These are phyloP conservation scores for Trichoderma atroviride DNA, from an alignment of 2,329 filamentous ascomycete genomes.

Conservation along the genomic window DNA sequence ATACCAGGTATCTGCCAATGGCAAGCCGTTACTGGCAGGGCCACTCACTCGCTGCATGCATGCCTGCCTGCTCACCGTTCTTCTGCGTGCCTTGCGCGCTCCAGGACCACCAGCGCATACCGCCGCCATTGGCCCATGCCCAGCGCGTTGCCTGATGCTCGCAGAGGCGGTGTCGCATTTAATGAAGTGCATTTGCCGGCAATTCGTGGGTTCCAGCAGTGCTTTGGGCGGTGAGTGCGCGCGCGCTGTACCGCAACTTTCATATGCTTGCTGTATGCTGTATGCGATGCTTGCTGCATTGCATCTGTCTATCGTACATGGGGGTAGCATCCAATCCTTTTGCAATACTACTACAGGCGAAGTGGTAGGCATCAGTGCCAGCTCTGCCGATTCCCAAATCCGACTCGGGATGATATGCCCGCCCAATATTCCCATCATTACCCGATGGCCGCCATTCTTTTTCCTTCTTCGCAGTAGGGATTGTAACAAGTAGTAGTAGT, in stretches of 20 bases:
- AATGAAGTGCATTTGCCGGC: constrained; percentile 18
- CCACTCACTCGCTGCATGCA: not conserved
- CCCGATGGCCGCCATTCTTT: not conserved
- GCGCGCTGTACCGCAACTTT: not conserved
- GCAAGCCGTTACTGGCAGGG: not conserved
- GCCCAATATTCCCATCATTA: not conserved
- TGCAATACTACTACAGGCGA: too few relatives aligned
- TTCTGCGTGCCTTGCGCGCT: constrained; percentile 11
- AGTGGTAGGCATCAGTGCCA: not conserved
- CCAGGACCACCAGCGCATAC: not conserved
- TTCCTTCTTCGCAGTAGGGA: not conserved
- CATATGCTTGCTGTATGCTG: constrained; percentile 1
- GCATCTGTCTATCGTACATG: constrained; percentile 20
- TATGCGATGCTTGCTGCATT: constrained; percentile 9
- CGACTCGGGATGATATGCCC: constrained; percentile 19
- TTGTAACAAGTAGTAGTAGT: too few relatives aligned
- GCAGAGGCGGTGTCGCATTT: constrained; percentile 23
- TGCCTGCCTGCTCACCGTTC: constrained; percentile 12
- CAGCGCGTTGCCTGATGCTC: constrained; percentile 17
- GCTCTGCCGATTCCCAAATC: not conserved
- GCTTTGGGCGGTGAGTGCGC: constrained; percentile 8
- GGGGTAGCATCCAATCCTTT: not conserved
- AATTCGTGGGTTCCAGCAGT: constrained; percentile 14
- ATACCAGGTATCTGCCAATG: not conserved
- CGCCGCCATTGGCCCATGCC: constrained; percentile 17